Percentiles rank a stretch among this genome's conserved stretches.
These are phyloP conservation scores for Cryptococcus neoformans DNA, from an alignment of 1,284 basidiomycete species.

Conservation along the genomic window DNA sequence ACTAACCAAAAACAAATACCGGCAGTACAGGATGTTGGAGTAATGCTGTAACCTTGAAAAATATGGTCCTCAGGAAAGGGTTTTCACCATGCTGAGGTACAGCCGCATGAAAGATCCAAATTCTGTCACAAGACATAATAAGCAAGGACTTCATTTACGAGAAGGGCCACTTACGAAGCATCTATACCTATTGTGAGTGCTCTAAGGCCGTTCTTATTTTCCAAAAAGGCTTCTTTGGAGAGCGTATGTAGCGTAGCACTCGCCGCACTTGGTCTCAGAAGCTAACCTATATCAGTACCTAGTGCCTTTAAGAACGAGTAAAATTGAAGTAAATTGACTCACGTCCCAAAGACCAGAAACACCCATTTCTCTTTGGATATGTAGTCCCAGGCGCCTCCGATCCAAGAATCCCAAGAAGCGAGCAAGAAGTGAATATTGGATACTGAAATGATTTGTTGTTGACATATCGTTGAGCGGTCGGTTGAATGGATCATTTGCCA, in stretches of 20 bases:
- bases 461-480: neutral
- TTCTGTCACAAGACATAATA: constrained; percentile 25
- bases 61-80: constrained; percentile 54
- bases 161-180: constrained; percentile 36
- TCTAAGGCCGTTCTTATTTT: constrained; percentile 38
- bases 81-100: constrained; percentile 50
- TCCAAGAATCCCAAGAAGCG: neutral
- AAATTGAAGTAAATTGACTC: constrained; percentile 12
- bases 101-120: constrained; percentile 54
- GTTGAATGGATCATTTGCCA: neutral
- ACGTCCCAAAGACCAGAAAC: constrained; percentile 51
- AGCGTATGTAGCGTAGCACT: constrained; percentile 32
- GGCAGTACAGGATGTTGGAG: constrained; percentile 76
- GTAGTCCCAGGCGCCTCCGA: neutral
- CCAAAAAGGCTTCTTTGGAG: constrained; percentile 38
- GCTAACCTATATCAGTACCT: constrained; percentile 16
- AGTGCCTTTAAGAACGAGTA: neutral
- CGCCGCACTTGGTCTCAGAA: constrained; percentile 42
- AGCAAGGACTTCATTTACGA: neutral
- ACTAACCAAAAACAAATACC: constrained; percentile 77
- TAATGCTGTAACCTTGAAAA: constrained; percentile 60
- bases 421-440: neutral
- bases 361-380: constrained; percentile 35
- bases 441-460: neutral
- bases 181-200: constrained; percentile 51